Conservation (phyloP, 345 rosid genomes). For the Dovyalis caffra region DNA sequence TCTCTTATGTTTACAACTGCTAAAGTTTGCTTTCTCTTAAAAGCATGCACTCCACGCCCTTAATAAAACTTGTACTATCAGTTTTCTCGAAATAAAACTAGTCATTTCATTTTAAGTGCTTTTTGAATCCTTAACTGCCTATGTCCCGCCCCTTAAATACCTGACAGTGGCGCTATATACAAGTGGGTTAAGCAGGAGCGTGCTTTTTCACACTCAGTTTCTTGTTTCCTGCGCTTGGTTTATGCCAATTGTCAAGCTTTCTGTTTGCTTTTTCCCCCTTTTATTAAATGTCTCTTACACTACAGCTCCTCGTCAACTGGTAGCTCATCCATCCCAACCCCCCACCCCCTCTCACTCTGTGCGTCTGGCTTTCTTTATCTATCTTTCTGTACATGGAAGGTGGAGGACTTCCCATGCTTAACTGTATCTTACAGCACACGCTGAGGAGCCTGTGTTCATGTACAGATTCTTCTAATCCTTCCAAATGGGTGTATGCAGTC, state of each 20-base stretch:
- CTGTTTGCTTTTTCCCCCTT: conserved; percentile 6
- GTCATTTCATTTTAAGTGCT: too few species aligned
- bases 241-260: neutral
- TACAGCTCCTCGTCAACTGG: conserved; percentile 15
- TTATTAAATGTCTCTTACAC: conserved; percentile 17
- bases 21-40: conserved; percentile 13
- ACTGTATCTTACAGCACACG: conserved; percentile 63
- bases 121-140: too few species aligned
- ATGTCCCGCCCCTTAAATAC: too few species aligned
- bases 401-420: conserved; percentile 64
- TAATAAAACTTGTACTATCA: neutral
- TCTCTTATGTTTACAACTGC: neutral
- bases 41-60: conserved; percentile 9
- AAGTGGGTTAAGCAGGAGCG: conserved; percentile 20
- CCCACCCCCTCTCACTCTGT: conserved; percentile 7
- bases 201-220: conserved; percentile 12
- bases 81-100: too few species aligned
- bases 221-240: conserved; percentile 19
- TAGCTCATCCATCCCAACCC: conserved; percentile 14
- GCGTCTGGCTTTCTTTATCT: neutral
- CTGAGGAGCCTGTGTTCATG: conserved; percentile 48
- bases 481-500: conserved; percentile 77
- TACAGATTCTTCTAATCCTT: conserved; percentile 48
- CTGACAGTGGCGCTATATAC: neutral
- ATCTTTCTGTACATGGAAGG: conserved; percentile 43